phyloP scores from a whole-genome alignment of 1,139 yeast species.

The Sugiyamaella grinbergsii region DNA sequence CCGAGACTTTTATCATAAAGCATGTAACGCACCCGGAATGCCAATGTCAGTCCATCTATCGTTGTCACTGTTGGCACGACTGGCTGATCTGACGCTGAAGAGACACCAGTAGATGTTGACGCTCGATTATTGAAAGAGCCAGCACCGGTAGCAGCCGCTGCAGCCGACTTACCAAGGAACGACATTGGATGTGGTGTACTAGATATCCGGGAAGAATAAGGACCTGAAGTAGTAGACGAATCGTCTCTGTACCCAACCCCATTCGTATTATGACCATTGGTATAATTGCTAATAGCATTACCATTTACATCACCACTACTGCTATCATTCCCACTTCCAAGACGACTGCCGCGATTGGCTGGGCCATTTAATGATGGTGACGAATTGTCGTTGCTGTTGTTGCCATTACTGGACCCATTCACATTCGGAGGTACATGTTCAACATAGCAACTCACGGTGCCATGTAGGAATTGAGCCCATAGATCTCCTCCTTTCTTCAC shows the following conservation, averaged over 20 bases:
- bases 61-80: constrained; percentile 24
- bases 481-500: constrained; percentile 38
- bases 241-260: constrained; percentile 2
- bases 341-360: not conserved
- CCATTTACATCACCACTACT: constrained; percentile 1
- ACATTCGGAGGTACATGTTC: constrained; percentile 26
- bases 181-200: constrained; percentile 20
- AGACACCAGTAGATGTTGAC: constrained; percentile 6
- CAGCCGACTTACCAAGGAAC: constrained; percentile 13
- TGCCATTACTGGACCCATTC: constrained; percentile 12
- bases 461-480: constrained; percentile 43
- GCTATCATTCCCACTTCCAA: not conserved
- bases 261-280: constrained; percentile 34
- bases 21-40: constrained; percentile 48
- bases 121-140: constrained; percentile 5
- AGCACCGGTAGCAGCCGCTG: constrained; percentile 2
- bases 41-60: constrained; percentile 42
- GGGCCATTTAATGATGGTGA: constrained; percentile 1
- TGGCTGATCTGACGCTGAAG: constrained; percentile 18
- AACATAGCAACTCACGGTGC: constrained; percentile 38
- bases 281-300: constrained; percentile 20
- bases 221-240: constrained; percentile 1
- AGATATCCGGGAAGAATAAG: constrained; percentile 3
- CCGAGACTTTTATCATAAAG: constrained; percentile 44
- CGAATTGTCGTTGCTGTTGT: not conserved